Percentiles rank a stretch among this genome's conserved stretches.
These are phyloP conservation scores for Eucalyptus cloeziana DNA, from an alignment of 345 rosid species.

Conservation along the genomic window DNA sequence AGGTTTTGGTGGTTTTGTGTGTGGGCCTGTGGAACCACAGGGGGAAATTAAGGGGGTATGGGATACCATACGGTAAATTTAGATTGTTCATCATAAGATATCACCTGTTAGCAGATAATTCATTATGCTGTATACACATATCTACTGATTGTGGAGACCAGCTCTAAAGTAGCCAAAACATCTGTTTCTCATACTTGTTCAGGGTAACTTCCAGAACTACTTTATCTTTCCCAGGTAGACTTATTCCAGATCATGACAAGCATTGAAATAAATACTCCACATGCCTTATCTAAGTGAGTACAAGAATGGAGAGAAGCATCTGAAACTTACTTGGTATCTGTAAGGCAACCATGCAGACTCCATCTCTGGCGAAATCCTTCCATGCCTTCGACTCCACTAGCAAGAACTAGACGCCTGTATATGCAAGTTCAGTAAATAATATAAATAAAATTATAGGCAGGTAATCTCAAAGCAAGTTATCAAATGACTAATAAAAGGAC, in stretches of 20 bases:
- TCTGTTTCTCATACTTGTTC: background rate
- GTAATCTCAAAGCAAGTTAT: background rate
- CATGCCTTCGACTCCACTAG: constrained; percentile 81
- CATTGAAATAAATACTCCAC: background rate
- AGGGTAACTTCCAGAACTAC: background rate
- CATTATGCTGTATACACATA: background rate
- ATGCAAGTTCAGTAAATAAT: background rate
- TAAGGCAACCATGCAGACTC: constrained; percentile 90
- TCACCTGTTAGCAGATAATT: background rate
- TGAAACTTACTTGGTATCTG: constrained; percentile 56
- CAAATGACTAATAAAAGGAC: background rate
- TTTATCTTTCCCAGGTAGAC: background rate
- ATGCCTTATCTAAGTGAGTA: background rate
- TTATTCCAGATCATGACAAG: background rate
- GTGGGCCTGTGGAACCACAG: background rate
- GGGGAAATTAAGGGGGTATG: background rate
- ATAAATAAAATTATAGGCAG: background rate
- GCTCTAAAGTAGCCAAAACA: background rate
- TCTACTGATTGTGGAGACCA: background rate
- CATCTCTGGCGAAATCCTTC: constrained; percentile 92
- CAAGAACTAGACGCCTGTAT: constrained; percentile 73
- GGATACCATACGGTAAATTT: background rate
- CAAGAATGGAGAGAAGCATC: background rate
- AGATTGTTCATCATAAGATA: background rate
- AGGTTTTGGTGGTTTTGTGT: background rate